Evolutionary conservation across 2,329 filamentous ascomycete species (phyloP), one percentile per base, ranked within the genome.

Genomic region (Cryphonectria nitschkei): DNA sequence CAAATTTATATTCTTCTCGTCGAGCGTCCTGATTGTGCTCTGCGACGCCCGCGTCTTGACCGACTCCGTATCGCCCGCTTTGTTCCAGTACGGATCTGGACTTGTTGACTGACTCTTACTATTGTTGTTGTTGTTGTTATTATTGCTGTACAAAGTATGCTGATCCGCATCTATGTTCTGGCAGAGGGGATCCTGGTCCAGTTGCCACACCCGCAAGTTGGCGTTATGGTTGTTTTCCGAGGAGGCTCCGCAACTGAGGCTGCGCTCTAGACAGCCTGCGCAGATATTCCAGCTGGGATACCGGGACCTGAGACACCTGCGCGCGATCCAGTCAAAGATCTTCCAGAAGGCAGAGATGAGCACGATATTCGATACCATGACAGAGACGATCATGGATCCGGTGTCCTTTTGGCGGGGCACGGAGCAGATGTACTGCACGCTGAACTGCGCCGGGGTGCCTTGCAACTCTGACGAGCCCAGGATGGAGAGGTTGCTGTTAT

Each of bases 281-380:
- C 70, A 71, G 9, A 71, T 3, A 8, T 71, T 62, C 70, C 70
- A 71, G 3, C 2, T 56, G 5, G 67, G 54, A 16, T 71, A 43
- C 2, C 43, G n/a, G 16, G 29, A 43, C 19, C 62, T 65, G 19
- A 71, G 62, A 9, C 63, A 71, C 16, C 62, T 62, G 2, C 68
- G 62, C 5, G 67, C 37, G 2, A 67, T 6, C 67, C 62, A 69
- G 29, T 71, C 68, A 34, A 71, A 71, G 14, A 71, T 65, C 26
- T 69, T 71, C 70, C 70, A 71, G 37, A 71, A 69, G 22, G 68
- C 70, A 22, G 62, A 71, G 22, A 71, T 54, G 3, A 71, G 56
- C 9, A 71, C 67, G 2, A 71, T 71, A 13, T 71, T 50, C 7
- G 70, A 32, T 2, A 71, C 67, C 1, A 63, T 56, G 1, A 71